A percentile compares a stretch with the other conserved stretches of the same genome.
phyloP scores from a whole-genome alignment of 371 early-diverging fungal species.

The Mortierella sp. region DNA sequence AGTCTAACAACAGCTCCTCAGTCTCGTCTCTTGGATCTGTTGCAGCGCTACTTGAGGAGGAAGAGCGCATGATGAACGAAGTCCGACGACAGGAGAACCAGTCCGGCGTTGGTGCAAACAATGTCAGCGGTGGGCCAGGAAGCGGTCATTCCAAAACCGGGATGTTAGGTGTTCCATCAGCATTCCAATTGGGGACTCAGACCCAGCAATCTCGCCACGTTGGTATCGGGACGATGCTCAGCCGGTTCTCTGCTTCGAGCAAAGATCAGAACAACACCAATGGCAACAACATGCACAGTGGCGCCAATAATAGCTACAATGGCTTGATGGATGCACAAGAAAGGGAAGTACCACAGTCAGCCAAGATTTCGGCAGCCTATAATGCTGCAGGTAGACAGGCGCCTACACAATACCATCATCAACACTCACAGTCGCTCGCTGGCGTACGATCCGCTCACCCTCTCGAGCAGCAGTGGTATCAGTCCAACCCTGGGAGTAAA shows the following conservation, averaged over 20 bases:
- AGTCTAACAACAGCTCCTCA: slow-evolving; percentile 41
- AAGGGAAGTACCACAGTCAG: neutral
- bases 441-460: slow-evolving; percentile 17
- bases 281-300: slow-evolving; percentile 5
- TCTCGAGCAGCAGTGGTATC: neutral
- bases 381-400: slow-evolving; percentile 7
- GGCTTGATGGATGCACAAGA: neutral
- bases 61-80: slow-evolving; percentile 41
- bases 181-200: slow-evolving; percentile 10
- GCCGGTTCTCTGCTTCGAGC: slow-evolving; percentile 28
- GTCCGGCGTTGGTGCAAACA: neutral
- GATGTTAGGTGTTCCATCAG: slow-evolving; percentile 13
- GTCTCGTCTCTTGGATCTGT: slow-evolving; percentile 45
- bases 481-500: neutral
- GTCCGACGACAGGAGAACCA: slow-evolving; percentile 3
- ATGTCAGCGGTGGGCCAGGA: neutral
- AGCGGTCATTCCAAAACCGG: slow-evolving; percentile 5
- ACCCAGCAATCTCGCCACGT: slow-evolving; percentile 34
- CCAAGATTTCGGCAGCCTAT: slow-evolving; percentile 8
- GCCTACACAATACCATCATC: slow-evolving; percentile 18
- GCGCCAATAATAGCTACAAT: neutral
- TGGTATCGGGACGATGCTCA: slow-evolving; percentile 46
- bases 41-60: slow-evolving; percentile 46
- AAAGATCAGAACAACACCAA: slow-evolving; percentile 7
- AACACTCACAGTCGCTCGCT: slow-evolving; percentile 11